Base-by-base conservation (phyloP, 169 alveolate genomes). In the Cryptosporidium felis region DNA sequence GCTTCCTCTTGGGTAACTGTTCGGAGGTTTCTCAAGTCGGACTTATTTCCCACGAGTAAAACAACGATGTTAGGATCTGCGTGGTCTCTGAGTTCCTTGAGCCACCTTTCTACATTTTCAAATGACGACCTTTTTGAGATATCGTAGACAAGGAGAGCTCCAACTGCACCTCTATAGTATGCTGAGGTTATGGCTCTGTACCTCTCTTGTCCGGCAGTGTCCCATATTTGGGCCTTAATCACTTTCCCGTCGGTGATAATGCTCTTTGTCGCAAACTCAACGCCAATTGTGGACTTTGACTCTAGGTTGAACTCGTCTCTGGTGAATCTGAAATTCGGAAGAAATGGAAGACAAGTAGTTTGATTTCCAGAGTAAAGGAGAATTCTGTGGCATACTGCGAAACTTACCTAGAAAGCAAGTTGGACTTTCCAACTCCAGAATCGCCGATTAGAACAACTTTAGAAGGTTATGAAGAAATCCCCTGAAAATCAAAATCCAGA, bases 121-220 rank as follows among this genome's bases (percentile, higher is more conserved):
- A 97, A 98, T 34, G 99, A 92, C 82, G 91, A 82, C 90, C 94
- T 91, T 90, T 97, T 97, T 23, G 99, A 95, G 36, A 98, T 97
- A 90, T 98, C 99, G 91, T 97, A 98, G 46, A 97, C 99, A 36
- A 98, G 91, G 66, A 98, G 91, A 8, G 99, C 99, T 16, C 99
- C 99, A 21, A 97, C 98, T 5, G 99, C 99, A 36, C 99, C 99
- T 79, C 99, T 91, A 92, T 98, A 98, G 93, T 98, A 98, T 34
- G 99, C 99, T 9, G 97, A 94, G 23, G 99, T 98, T 38, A 98
- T 98, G 53, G 99, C 99, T 65, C 99, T 91, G 90, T 97, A 98
- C 63, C 99, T 93, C 89, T 98, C 99, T 89, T 98, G 99, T 9
- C 99, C 99, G 14, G 99, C 99, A n/a, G 99, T 97, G 85, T 98